A percentile compares a stretch with the other conserved stretches of the same genome.
Conservation (phyloP, 169 alveolate genomes). For the Plasmodium gallinaceum region DNA sequence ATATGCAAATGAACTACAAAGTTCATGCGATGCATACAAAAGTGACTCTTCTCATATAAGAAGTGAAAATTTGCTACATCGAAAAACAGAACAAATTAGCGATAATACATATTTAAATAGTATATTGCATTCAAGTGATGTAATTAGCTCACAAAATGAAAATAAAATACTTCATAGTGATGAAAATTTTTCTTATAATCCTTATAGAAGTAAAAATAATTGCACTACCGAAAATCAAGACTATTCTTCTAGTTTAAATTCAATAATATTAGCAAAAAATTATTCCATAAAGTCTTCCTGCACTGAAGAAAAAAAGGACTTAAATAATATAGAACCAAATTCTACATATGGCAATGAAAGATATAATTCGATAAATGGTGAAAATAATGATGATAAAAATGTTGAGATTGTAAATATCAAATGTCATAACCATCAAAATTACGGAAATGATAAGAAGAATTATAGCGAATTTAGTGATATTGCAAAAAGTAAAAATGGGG, state of each 20-base stretch:
- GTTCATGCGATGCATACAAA: constrained; percentile 55
- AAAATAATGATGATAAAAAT: neutral
- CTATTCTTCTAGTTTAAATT: constrained; percentile 13
- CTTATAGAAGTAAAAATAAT: constrained; percentile 11
- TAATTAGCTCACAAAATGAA: constrained; percentile 47
- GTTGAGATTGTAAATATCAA: no score
- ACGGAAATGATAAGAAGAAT: neutral
- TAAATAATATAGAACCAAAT: neutral
- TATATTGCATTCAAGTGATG: constrained; percentile 42
- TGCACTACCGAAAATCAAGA: constrained; percentile 4
- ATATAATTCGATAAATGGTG: constrained; percentile 2
- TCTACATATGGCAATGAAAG: neutral
- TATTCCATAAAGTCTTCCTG: neutral
- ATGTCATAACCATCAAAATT: no score
- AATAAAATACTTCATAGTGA: neutral
- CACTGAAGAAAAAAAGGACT: constrained; percentile 1
- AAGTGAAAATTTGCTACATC: constrained; percentile 48
- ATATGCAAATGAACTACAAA: constrained; percentile 44
- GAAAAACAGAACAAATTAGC: constrained; percentile 36
- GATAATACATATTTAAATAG: constrained; percentile 54
- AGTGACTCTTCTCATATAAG: constrained; percentile 39
- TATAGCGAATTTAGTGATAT: constrained; percentile 5
- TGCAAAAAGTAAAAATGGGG: constrained; percentile 8
- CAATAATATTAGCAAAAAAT: constrained; percentile 19
- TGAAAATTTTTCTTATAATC: constrained; percentile 11